Base-by-base conservation (phyloP, 1,139 yeast genomes). In the Yamadazyma aaseri region DNA sequence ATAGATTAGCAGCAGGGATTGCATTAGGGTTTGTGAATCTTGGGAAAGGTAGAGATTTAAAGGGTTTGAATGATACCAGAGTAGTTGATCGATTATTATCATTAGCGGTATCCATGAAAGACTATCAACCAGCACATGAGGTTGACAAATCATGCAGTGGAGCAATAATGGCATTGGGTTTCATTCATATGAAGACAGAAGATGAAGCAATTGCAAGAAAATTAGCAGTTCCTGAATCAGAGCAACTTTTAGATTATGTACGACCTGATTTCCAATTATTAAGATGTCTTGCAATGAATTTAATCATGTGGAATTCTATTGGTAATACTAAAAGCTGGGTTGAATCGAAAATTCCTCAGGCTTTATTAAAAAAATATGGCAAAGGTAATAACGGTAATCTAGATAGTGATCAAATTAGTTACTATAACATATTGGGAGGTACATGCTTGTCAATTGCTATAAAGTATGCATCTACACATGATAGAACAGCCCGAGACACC, bases 11-110 rank as follows among this genome's bases (percentile, higher is more conserved):
- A 1, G 92, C 96, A 0, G 98, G 98, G 0, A 73, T 92, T 29
- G 78, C 96, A 0, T 59, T 90, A 17, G 99, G 99, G 0, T 75
- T 81, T 42, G 81, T 90, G n/a, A 89, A 90, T 51, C 59, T 89
- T 23, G 96, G 95, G 1, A 76, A 78, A 44, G 96, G 95, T 1
- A 71, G 73, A 38, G 78, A 76, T 39, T 60, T 81, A 33, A 65
- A 73, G 31, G 83, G 85, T 0, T 60, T 81, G 28, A 73, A 76
- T 45, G 95, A 86, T 52, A 75, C 86, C 0, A 82, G 75, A 49
- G 75, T 86, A 3, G 76, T 81, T n/a, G 89, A 83, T 40, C 70
- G 67, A 36, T 62, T 90, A 29, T 56, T 86, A 24, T 65, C 79
- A 1, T 60, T 81, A 33, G 84, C 90, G 0, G 68, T 74, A 0